Base-by-base conservation (phyloP, 371 early-diverging fungal species). In the Nosema bombycis region DNA sequence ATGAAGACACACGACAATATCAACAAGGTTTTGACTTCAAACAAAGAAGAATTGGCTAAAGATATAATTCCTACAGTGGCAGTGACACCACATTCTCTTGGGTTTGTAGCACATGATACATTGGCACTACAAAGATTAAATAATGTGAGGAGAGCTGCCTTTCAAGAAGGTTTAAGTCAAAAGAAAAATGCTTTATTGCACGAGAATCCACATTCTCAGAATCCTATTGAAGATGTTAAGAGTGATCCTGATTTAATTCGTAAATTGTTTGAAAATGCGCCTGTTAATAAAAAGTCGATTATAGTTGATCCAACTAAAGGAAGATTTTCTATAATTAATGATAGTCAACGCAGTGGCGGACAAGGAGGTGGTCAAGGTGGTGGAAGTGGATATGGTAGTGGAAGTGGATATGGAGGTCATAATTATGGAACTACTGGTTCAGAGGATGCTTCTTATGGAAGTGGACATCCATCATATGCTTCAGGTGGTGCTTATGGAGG, bases 251-350 rank as follows among this genome's bases (percentile, higher is more conserved):
- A 32, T 2, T 26, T 65, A 12, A 23, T 36, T 12, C 1, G 2
- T 28, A 6, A 32, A 36, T 65, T 65, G 14, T 65, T 36, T 65
- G 33, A 1, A 36, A 65, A 65, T 36, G 37, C 65, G 3, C 65
- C 65, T 28, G 65, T 65, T 2, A 65, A 65, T 36, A 65, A 65
- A 65, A 34, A 4, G 1, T 65, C 65, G 26, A 38, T 29, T 12
- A 38, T 65, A 14, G 65, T 65, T 23, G 65, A 65, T 65, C 65
- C 65, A 14, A 65, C 37, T 14, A 65, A 34, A 34, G 65, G 65
- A 2, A 32, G 26, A 18, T 65, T 65, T 36, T 36, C 37, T 36
- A 36, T 65, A 12, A 36, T 65, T 36, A 65, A 36, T 34, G 65
- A 36, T 65, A n/a, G 2, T 36, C 32, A 36, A n/a, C n/a, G n/a